Evolutionary conservation across 192 early-diverging fungal species (phyloP), one percentile per base, ranked within the genome.

Genomic region (Dimargaris verticillata): DNA sequence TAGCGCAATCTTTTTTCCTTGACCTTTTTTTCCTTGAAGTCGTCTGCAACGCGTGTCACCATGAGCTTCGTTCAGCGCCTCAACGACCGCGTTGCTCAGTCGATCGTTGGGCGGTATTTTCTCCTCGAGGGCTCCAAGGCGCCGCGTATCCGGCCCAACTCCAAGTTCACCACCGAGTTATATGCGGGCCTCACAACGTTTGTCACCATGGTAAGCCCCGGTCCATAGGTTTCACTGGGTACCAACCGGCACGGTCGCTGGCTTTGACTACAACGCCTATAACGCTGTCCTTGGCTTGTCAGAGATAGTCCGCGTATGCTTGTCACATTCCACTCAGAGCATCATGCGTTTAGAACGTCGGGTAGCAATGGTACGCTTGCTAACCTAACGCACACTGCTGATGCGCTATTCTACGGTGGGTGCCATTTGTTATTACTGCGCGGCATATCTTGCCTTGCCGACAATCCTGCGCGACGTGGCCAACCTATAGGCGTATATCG

Each of bases 161-260:
- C 84, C 55, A 71, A 68, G 62, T 83, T 87, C 70, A 75, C 69
- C 2, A 78, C 79, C 33, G 85, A 87, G 66, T 28, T 87, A 51
- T 77, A 83, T 50, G 81, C 82, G n/a, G 85, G 85, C 10, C 50
- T 80, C n/a, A 76, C 80, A 25, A 78, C 72, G 4, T 88, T 86
- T 60, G 71, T 88, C 24, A 75, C 86, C 5, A 88, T 88, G 87
- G 33, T 38, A 38, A 38, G 33, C 7, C 33, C 7, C 7, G 33
- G 33, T 7, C 33, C 33, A 38, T 7, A 2, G 7, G 33, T 2
- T 5, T 7, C 33, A 38, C 33, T 7, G 33, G 7, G 7, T 38
- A 38, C 33, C 33, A 38, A 38, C 3, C 7, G 33, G 33, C 7
- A 7, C 33, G 7, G 33, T 2, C 33, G 33, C 7, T 38, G 33